Percentiles rank a stretch among this genome's conserved stretches.
These are phyloP conservation scores for Hericium rajendrae DNA, from an alignment of 768 basidiomycete species.

Conservation along the genomic window DNA sequence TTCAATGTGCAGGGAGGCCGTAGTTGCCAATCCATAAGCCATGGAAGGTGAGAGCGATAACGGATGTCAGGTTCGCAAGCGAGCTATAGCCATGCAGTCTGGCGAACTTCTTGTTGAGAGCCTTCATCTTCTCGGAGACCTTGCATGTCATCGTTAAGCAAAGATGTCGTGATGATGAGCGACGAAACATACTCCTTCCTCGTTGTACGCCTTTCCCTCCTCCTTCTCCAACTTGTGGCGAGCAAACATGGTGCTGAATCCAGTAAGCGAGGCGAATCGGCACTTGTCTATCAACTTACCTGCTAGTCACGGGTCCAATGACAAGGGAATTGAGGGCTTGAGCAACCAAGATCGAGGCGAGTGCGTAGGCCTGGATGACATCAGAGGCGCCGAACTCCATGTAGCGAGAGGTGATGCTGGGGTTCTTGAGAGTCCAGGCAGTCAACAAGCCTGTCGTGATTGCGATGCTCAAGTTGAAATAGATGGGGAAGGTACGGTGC, in stretches of 20 bases:
- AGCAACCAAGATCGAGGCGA: constrained; percentile 34
- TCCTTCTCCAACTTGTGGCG: constrained; percentile 66
- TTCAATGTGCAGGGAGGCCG: constrained; percentile 28
- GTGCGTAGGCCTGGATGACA: constrained; percentile 55
- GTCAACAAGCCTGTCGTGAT: constrained; percentile 46
- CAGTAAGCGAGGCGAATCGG: not conserved
- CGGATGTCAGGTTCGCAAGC: constrained; percentile 49
- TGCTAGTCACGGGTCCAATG: constrained; percentile 65
- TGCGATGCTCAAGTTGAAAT: constrained; percentile 52
- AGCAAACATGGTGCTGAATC: constrained; percentile 59
- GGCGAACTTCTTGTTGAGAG: constrained; percentile 56
- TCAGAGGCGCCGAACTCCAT: constrained; percentile 41
- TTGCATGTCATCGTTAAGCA: constrained; percentile 18
- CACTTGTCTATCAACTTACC: constrained; percentile 33
- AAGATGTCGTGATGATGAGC: constrained; percentile 7
- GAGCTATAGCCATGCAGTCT: constrained; percentile 62
- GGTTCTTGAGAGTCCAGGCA: constrained; percentile 50
- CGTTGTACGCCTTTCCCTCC: constrained; percentile 59
- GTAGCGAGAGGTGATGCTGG: constrained; percentile 40
- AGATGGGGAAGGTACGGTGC: constrained; percentile 65
- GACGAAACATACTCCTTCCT: constrained; percentile 40
- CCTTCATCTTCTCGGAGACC: constrained; percentile 64
- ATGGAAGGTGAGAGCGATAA: constrained; percentile 55
- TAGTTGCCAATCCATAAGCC: constrained; percentile 60
- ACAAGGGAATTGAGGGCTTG: constrained; percentile 59